Base-by-base conservation (phyloP, 805 yeast genomes). In the Yarrowia sp. region DNA sequence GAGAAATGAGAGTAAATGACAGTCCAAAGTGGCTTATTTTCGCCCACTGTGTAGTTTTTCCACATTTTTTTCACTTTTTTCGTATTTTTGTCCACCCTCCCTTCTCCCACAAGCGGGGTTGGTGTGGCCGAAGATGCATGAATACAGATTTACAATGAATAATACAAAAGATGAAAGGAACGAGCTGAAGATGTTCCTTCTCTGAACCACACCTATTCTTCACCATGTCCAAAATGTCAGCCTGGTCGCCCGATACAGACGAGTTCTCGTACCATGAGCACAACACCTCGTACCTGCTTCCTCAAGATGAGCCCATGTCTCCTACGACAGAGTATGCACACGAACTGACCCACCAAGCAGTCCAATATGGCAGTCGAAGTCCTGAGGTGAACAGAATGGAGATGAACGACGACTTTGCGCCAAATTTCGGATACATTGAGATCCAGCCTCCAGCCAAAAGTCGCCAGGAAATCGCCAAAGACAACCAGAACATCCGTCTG, bases 251-350 rank as follows among this genome's bases (percentile, higher is more conserved):
- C 14, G 59, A 53, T 8, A 19, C 59, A 38, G 45, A 38, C 45
- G 45, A 40, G 2, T 53, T 38, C 4, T 38, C 59, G 12, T 40
- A 53, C 59, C 8, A 11, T 15, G 38, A 36, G 32, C 42, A 16
- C 43, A 10, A 36, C 3, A 19, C 7, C 46, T 26, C 32, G 32
- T 3, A 38, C 8, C 35, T 38, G 45, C 59, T 38, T 22, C 59
- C 45, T 12, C 32, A 53, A 19, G 59, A 53, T 7, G 59, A 53
- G 11, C 45, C 59, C 59, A 36, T 53, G 59, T 53, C 59, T 9
- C 59, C 59, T 12, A 53, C 59, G 8, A n/a, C 59, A 12, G 59
- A 53, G 45, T 53, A 53, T 15, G 59, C 59, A 22, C 59, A 53
- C 35, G 59, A 53, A n/a, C 43, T 53, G 35, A 53, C 45, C 45